Evolutionary conservation across 2,329 filamentous ascomycete genomes (phyloP).

Genomic region (Colletotrichum somersetense): DNA sequence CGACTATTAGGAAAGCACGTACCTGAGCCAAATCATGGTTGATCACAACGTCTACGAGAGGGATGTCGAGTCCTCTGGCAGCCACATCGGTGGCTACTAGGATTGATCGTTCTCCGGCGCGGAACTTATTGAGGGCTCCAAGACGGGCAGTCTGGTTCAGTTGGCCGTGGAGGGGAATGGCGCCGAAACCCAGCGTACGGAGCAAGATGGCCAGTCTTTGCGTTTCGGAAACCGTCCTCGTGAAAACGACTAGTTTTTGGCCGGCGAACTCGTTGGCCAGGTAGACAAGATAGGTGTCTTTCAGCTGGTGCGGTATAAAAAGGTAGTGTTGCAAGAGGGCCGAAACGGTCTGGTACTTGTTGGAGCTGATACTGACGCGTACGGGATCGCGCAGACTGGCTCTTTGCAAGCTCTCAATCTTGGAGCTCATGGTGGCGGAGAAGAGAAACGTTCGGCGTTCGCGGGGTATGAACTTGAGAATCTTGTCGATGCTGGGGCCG

Average conservation of each 20-base stretch:
- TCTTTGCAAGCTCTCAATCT: conserved; percentile 92
- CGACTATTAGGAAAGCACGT: not conserved
- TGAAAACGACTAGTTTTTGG: conserved; percentile 91
- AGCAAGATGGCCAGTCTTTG: conserved; percentile 88
- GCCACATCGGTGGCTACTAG: conserved; percentile 93
- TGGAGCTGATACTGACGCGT: conserved; percentile 83
- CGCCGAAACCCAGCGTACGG: conserved; percentile 86
- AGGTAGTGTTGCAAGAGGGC: conserved; percentile 89
- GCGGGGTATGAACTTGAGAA: conserved; percentile 86
- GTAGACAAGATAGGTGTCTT: conserved; percentile 91
- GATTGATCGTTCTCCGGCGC: conserved; percentile 82
- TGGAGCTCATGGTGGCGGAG: conserved; percentile 93
- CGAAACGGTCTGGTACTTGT: conserved; percentile 91
- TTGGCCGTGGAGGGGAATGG: conserved; percentile 93
- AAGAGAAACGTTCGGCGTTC: conserved; percentile 88
- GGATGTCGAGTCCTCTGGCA: conserved; percentile 91
- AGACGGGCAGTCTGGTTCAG: conserved; percentile 89
- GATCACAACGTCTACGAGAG: conserved; percentile 87
- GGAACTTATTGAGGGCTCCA: conserved; percentile 92
- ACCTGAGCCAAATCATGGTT: conserved; percentile 81
- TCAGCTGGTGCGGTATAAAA: conserved; percentile 87
- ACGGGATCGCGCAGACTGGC: conserved; percentile 89
- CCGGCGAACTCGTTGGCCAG: conserved; percentile 88
- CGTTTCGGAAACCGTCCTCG: conserved; percentile 90
- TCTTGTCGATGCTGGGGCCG: conserved; percentile 91